Percentiles rank a stretch among this genome's conserved stretches.
Conservation (phyloP, 805 yeast genomes). For the Groenewaldozyma salmanticensis region DNA sequence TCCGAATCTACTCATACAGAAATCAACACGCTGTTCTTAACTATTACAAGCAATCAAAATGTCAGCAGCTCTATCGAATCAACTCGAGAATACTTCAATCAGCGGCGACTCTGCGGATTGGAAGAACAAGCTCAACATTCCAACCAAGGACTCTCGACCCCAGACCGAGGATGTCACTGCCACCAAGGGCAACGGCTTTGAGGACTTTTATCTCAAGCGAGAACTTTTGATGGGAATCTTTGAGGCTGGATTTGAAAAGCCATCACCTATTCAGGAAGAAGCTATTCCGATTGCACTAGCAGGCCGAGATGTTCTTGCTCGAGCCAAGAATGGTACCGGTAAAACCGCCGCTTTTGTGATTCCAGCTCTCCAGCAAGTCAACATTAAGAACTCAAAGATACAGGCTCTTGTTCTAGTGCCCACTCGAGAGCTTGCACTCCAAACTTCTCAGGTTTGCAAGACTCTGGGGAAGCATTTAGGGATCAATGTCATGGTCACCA, state of each 20-base stretch:
- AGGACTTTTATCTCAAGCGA: constrained; percentile 84
- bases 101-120: constrained; percentile 36
- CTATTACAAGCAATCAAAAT: constrained; percentile 19
- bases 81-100: constrained; percentile 12
- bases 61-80: constrained; percentile 14
- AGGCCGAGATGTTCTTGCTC: constrained; percentile 91
- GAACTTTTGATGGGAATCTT: constrained; percentile 96
- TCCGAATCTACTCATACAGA: no score
- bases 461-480: constrained; percentile 92
- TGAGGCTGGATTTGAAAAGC: constrained; percentile 97
- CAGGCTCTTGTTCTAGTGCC: constrained; percentile 94
- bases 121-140: constrained; percentile 67
- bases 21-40: no score
- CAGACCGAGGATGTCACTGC: constrained; percentile 94
- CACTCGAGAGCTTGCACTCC: constrained; percentile 95
- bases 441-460: constrained; percentile 94
- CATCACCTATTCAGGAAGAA: constrained; percentile 97
- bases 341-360: constrained; percentile 96
- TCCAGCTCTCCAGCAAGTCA: constrained; percentile 81
- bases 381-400: constrained; percentile 73
- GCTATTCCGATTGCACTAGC: constrained; percentile 91
- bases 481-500: constrained; percentile 91
- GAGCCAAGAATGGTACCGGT: constrained; percentile 98
- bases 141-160: constrained; percentile 82
- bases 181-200: constrained; percentile 85